Evolutionary conservation across 1,284 basidiomycete species (phyloP), one percentile per base, ranked within the genome.

Genomic region (Moniliella sp.): DNA sequence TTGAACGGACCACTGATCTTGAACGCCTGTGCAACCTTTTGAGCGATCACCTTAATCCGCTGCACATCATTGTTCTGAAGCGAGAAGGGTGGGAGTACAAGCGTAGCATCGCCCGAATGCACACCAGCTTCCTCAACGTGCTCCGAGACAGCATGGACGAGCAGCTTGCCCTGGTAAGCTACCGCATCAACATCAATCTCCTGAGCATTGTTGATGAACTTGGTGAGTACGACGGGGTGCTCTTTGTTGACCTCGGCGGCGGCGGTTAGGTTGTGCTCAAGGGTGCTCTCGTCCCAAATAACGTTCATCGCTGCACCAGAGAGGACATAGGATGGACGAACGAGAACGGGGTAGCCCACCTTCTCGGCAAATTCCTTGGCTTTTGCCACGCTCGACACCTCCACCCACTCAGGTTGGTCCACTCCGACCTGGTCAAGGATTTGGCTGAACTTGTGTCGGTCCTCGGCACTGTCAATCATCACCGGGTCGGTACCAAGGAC

Each of bases 281-380:
- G 69, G 5, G 74, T 68, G 11, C 76, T 70, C 62, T 88, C 83
- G 61, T 91, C 82, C 63, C 78, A 80, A 19, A 97, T 84, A 32
- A 97, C 86, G 64, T 93, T 97, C 91, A 99, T 99, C 12, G 91
- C 91, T 21, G 91, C 88, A 40, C 91, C 91, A 7, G 86, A 97
- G 23, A 97, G 73, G 29, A 97, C 91, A 63, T 97, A 97, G 33
- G 44, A 48, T 2, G 57, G 57, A 13, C 79, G 80, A 31, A 36
- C 45, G 8, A 50, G 35, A 7, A 38, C 15, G 14, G 46, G 33
- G 43, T 36, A 62, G 34, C 74, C 71, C 42, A 94, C 91, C 50
- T 73, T 73, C 50, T 71, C 64, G 30, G 86, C 82, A 45, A 97
- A 99, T 34, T 73, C 73, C 67, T 91, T 88, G 32, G 91, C 91